phyloP scores from a whole-genome alignment of 164 flowering plant species.

The Vitis vinifera region ASM3070453v1 NC_081812.1:1683501-1684000 shows the following conservation, averaged over 20 bases:
- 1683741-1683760: conserved; percentile 6
- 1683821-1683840: conserved; percentile 15
- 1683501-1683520: too few relatives aligned
- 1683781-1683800: conserved; percentile 3
- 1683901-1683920: conserved; percentile 24
- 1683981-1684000: too few relatives aligned
- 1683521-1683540: too few relatives aligned
- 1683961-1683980: neutral
- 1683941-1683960: neutral
- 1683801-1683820: conserved; percentile 5
- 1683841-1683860: conserved; percentile 10
- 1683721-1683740: conserved; percentile 11
- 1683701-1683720: conserved; percentile 10
- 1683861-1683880: conserved; percentile 19
- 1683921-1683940: neutral
- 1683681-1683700: conserved; percentile 11
- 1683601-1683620: conserved; percentile 4
- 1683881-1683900: conserved; percentile 20
- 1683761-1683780: conserved; percentile 7
- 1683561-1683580: too few relatives aligned
- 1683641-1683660: conserved; percentile 17
- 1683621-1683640: conserved; percentile 7
- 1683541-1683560: too few relatives aligned
- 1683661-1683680: conserved; percentile 16
- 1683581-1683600: neutral